phyloP scores from a whole-genome alignment of 2,329 filamentous ascomycete species.

The Juglanconis oblonga region DNA sequence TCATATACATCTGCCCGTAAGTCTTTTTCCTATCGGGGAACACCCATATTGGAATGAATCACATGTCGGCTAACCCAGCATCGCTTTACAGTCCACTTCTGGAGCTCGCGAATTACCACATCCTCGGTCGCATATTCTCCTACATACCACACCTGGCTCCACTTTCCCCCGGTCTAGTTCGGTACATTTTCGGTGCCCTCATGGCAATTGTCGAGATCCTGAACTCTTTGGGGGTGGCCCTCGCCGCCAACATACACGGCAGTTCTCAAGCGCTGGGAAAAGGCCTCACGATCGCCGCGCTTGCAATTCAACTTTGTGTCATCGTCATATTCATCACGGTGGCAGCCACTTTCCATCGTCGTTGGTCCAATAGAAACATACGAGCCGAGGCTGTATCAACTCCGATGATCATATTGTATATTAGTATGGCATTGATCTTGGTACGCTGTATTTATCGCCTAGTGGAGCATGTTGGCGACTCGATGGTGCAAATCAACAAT shows the following conservation, averaged over 20 bases:
- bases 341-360: conserved; percentile 45
- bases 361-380: conserved; percentile 36
- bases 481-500: conserved; percentile 36
- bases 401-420: conserved; percentile 48
- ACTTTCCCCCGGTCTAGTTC: conserved; percentile 34
- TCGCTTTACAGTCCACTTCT: conserved; percentile 33
- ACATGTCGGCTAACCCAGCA: not conserved
- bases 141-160: conserved; percentile 55
- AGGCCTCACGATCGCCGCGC: conserved; percentile 45
- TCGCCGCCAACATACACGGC: conserved; percentile 39
- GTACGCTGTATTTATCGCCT: conserved; percentile 55
- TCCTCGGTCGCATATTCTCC: conserved; percentile 53
- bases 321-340: conserved; percentile 48
- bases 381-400: conserved; percentile 30
- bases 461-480: conserved; percentile 55
- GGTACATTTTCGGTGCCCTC: conserved; percentile 36
- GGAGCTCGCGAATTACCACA: conserved; percentile 54
- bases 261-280: conserved; percentile 1
- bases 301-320: conserved; percentile 53
- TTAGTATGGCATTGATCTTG: conserved; percentile 46
- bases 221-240: conserved; percentile 46
- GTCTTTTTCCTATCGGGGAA: conserved; percentile 14
- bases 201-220: conserved; percentile 47
- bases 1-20: conserved; percentile 37
- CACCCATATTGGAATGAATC: not conserved